These are phyloP conservation scores for Apiotrichum porosum DNA, from an alignment of 1,284 basidiomycete genomes.

Conservation along the genomic window DNA sequence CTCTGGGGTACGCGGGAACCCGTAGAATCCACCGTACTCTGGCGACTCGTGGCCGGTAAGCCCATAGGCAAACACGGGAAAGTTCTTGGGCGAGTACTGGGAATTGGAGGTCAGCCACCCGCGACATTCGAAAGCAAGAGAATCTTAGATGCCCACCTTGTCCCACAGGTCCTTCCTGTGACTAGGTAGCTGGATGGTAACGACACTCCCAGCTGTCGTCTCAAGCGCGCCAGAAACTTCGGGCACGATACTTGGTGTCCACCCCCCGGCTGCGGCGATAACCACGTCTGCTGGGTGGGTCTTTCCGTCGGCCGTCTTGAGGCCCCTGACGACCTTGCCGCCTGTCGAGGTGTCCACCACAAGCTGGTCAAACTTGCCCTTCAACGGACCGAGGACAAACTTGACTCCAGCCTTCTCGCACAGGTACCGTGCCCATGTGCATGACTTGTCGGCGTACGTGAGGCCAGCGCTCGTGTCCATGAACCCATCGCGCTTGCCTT, in stretches of 20 bases:
- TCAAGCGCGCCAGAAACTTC: slow-evolving; percentile 17
- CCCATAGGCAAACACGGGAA: slow-evolving; percentile 25
- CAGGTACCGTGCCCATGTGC: slow-evolving; percentile 16
- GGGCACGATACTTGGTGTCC: slow-evolving; percentile 28
- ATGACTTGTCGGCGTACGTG: slow-evolving; percentile 22
- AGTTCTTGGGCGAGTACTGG: slow-evolving; percentile 24
- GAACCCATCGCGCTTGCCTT: slow-evolving; percentile 7
- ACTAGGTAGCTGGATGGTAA: slow-evolving; percentile 19
- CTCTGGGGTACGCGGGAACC: slow-evolving; percentile 24
- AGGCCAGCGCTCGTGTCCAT: slow-evolving; percentile 21
- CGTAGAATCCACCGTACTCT: slow-evolving; percentile 27
- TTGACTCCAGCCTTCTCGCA: slow-evolving; percentile 14
- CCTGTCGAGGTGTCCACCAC: background rate
- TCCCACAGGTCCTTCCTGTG: slow-evolving; percentile 26
- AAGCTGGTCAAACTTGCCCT: slow-evolving; percentile 12
- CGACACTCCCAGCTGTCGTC: slow-evolving; percentile 25
- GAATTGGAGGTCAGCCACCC: background rate
- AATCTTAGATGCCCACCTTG: no score
- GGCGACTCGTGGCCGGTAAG: slow-evolving; percentile 18
- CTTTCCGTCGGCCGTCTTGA: slow-evolving; percentile 24
- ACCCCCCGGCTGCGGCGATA: slow-evolving; percentile 27
- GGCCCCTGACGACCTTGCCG: slow-evolving; percentile 11
- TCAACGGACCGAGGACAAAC: slow-evolving; percentile 15
- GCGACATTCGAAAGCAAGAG: background rate
- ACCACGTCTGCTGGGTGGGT: slow-evolving; percentile 22